Evolutionary conservation across 371 early-diverging fungal genomes (phyloP).

Genomic region (Rhizomucor miehei): DNA sequence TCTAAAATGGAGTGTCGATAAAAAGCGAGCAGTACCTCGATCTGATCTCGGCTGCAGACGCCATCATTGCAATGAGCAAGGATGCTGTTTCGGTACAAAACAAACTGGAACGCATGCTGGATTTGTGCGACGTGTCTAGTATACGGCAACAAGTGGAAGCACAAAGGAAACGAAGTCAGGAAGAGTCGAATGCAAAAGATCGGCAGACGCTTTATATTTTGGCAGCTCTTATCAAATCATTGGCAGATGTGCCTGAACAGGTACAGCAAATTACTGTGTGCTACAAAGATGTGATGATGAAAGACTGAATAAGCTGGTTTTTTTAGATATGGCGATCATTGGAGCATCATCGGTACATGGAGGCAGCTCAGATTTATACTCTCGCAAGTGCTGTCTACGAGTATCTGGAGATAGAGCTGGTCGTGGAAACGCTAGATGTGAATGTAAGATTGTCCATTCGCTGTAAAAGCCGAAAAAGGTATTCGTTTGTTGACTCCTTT

Average conservation of each 20-base stretch:
- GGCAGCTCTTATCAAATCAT: constrained; percentile 78
- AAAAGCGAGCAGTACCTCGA: constrained; percentile 88
- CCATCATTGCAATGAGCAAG: constrained; percentile 73
- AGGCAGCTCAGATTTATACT: constrained; percentile 68
- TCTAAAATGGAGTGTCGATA: not conserved
- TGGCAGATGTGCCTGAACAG: constrained; percentile 87
- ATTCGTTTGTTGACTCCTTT: too few species aligned
- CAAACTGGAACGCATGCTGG: constrained; percentile 60
- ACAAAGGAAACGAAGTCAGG: not conserved
- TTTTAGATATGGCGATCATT: constrained; percentile 74
- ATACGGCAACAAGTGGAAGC: constrained; percentile 36
- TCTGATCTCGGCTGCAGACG: constrained; percentile 81
- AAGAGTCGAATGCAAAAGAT: constrained; percentile 14
- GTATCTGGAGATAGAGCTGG: constrained; percentile 51
- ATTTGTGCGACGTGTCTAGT: constrained; percentile 53
- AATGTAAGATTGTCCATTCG: constrained; percentile 7
- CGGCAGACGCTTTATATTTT: constrained; percentile 60
- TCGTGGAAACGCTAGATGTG: constrained; percentile 3
- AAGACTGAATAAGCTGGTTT: not conserved
- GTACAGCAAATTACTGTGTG: constrained; percentile 26
- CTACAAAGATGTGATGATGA: not conserved
- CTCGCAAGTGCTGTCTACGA: constrained; percentile 66
- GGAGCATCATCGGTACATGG: constrained; percentile 67
- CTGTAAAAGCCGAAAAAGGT: constrained; percentile 8
- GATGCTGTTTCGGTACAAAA: constrained; percentile 53